These are phyloP conservation scores for Kwoniella europaea DNA, from an alignment of 768 basidiomycete species.

Conservation along the genomic window DNA sequence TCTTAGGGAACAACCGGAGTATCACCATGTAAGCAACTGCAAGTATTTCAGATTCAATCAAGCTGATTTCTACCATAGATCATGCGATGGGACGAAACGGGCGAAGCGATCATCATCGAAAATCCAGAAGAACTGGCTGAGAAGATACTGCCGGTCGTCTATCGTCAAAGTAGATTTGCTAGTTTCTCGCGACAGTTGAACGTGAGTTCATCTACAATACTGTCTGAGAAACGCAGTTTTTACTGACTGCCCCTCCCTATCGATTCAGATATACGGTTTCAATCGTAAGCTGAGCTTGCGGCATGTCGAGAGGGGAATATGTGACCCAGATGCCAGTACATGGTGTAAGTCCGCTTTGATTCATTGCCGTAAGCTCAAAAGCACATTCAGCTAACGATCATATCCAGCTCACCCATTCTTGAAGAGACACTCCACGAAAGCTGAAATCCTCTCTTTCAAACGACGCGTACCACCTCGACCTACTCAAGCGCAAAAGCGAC, in stretches of 20 bases:
- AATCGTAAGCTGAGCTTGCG: conserved; percentile 93
- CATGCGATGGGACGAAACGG: conserved; percentile 93
- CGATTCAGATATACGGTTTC: conserved; percentile 87
- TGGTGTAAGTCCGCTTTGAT: conserved; percentile 72
- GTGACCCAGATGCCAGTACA: conserved; percentile 93
- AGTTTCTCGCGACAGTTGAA: conserved; percentile 97
- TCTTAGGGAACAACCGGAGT: conserved; percentile 80
- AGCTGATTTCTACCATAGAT: conserved; percentile 60
- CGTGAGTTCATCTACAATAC: conserved; percentile 64
- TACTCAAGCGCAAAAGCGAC: conserved; percentile 37
- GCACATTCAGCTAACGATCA: not conserved
- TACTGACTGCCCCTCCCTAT: not conserved
- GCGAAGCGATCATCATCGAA: conserved; percentile 94
- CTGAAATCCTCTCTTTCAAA: conserved; percentile 92
- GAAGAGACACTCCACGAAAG: conserved; percentile 85
- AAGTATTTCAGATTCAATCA: not conserved
- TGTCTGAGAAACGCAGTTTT: conserved; percentile 9
- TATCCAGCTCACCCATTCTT: conserved; percentile 82
- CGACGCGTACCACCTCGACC: conserved; percentile 86
- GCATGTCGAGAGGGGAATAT: conserved; percentile 87
- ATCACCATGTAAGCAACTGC: conserved; percentile 67
- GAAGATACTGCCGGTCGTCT: conserved; percentile 90
- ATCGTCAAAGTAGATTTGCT: conserved; percentile 94
- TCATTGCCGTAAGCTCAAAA: conserved; percentile 4
- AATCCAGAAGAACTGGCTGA: conserved; percentile 89